Percentiles rank a stretch among this genome's conserved stretches.
These are phyloP conservation scores for Termitomyces titanicus DNA, from an alignment of 768 basidiomycete species.

Conservation along the genomic window DNA sequence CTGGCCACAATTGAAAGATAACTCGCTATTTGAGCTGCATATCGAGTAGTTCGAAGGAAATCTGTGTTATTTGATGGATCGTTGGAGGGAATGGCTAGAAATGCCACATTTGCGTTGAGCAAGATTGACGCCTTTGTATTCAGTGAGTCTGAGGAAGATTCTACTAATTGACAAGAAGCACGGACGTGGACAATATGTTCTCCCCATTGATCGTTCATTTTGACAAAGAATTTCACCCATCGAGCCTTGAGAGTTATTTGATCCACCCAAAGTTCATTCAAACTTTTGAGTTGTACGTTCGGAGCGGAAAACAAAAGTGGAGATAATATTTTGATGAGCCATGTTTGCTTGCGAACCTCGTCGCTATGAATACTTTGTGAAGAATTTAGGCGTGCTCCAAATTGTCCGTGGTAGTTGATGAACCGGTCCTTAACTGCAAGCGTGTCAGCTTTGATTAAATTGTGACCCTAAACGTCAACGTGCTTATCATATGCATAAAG, in stretches of 20 bases:
- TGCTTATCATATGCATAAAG: not conserved
- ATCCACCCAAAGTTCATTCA: conserved; percentile 50
- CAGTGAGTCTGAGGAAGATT: conserved; percentile 25
- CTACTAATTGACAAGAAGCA: not conserved
- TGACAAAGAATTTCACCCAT: conserved; percentile 37
- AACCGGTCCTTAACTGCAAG: conserved; percentile 23
- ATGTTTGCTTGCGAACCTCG: conserved; percentile 28
- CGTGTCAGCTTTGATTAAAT: not conserved
- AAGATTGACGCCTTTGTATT: conserved; percentile 42
- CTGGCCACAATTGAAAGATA: conserved; percentile 42
- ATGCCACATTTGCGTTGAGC: conserved; percentile 44
- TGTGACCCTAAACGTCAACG: not conserved
- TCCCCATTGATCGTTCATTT: conserved; percentile 25
- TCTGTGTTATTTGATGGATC: conserved; percentile 28
- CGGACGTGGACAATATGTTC: conserved; percentile 20
- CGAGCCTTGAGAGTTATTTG: conserved; percentile 28
- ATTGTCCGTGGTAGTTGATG: conserved; percentile 40
- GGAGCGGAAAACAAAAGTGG: conserved; percentile 44
- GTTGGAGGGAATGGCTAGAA: conserved; percentile 43
- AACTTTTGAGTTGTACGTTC: conserved; percentile 32
- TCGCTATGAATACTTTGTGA: conserved; percentile 20
- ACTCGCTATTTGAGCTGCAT: conserved; percentile 32
- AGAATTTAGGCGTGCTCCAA: conserved; percentile 36
- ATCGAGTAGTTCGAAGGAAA: conserved; percentile 12
- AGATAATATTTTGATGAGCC: conserved; percentile 38